Evolutionary conservation across 257 asterid genomes (phyloP), one percentile per base, ranked within the genome.

Genomic region (Nicotiana paniculata): DNA sequence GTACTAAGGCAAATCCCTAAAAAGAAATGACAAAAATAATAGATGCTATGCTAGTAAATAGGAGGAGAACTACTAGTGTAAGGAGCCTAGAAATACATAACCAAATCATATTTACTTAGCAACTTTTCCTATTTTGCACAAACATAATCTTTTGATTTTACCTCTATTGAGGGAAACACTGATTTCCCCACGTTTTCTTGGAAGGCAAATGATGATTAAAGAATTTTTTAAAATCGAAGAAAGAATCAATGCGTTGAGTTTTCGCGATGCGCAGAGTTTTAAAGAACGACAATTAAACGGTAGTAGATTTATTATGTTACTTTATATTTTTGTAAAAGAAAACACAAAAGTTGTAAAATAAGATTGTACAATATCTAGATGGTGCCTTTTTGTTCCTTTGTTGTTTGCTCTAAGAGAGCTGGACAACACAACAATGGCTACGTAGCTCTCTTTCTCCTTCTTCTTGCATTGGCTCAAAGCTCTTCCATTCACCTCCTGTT

Each of bases 351-450:
- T 12, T 12, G 3, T 21, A 1, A 72, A 48, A 26, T 1, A 46
- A 24, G 0, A 74, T 74, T 51, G 7, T 15, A 48, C 26, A 26
- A 0, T 74, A 74, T 2, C 4, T 12, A 24, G 30, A 74, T 48
- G 2, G 43, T 74, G 11, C 2, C 43, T 6, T 46, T 72, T 46
- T 21, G 13, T 43, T 69, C 33, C 6, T 61, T 65, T n/a, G 6
- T 74, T 26, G 63, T 16, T 59, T 51, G n/a, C 21, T 4, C 57
- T 84, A 84, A 51, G 69, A 85, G 55, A 81, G 68, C 33, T 82
- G 59, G n/a, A 87, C 90, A 8, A 82, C 89, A 70, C 90, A 90
- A 78, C 91, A 91, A 74, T 89, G 93, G 48, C 89, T 82, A 70
- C 92, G 85, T 24, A 89, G 86, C 48, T 87, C 88, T 77, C 76